Evolutionary conservation across 2,329 filamentous ascomycete genomes (phyloP), one percentile per base, ranked within the genome.

Genomic region (Fusarium brachygibbosum): DNA sequence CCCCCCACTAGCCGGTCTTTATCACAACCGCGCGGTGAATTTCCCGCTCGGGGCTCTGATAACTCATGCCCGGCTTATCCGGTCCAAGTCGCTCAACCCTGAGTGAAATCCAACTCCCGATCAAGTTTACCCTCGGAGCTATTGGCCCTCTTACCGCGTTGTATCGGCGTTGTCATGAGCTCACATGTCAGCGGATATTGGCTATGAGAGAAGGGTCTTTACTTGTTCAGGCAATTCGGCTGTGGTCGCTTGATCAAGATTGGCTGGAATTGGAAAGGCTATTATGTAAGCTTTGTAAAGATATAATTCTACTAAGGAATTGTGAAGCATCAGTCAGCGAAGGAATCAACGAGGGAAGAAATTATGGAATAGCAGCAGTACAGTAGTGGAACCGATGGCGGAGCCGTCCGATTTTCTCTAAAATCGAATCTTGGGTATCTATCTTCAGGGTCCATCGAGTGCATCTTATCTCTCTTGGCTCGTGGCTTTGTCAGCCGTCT

Each of bases 251-350:
- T 52, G 21, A 14, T 55, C 48, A 4, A 19, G 42, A 46, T 53
- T 52, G 68, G 67, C 40, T 50, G 23, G 17, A 17, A 11, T 17
- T 60, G 38, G 37, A 48, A 48, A 38, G 45, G 41, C 51, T 56
- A 63, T 73, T 74, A 74, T 70, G 65, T 74, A 72, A 74, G 58
- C 69, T 21, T 34, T 53, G n/a, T 25, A 10, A 61, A 66, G 61
- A 46, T 56, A 61, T 51, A 45, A 41, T 66, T 54, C 31, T 40
- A 58, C 59, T 57, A 28, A 49, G 41, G 53, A 67, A 74, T 74
- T 74, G 67, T 49, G 68, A 71, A 74, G 69, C 71, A 74, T 74
- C 72, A 74, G 72, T 74, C 72, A 74, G 69, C 71, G 42, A 59
- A 50, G 21, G 31, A 29, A 38, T 61, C 50, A 50, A 62, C 25